A percentile compares a stretch with the other conserved stretches of the same genome.
phyloP scores from a whole-genome alignment of 2,329 filamentous ascomycete genomes.

The Pochonia chlamydosporia region DNA sequence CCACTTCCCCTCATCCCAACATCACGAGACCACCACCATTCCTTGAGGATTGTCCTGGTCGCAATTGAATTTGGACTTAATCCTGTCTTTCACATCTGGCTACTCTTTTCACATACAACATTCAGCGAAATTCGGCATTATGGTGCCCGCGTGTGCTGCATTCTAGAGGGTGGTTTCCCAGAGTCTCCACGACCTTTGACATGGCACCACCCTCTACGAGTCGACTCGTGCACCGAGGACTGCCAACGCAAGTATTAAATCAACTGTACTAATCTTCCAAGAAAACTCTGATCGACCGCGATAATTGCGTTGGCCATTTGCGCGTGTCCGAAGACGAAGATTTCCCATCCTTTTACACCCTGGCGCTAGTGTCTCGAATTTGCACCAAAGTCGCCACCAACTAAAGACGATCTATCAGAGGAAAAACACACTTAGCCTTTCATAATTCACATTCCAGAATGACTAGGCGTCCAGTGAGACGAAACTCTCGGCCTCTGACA shows the following conservation, averaged over 20 bases:
- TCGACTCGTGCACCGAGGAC: constrained; percentile 21
- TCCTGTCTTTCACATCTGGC: background rate
- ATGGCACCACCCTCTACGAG: constrained; percentile 53
- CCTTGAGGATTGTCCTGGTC: no score
- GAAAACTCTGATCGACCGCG: background rate
- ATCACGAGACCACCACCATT: constrained; percentile 6
- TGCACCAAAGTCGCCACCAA: constrained; percentile 4
- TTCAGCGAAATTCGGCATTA: constrained; percentile 6
- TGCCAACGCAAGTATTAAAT: background rate
- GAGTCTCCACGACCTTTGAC: constrained; percentile 33
- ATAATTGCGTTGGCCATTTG: background rate
- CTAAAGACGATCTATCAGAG: background rate
- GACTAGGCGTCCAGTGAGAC: constrained; percentile 18
- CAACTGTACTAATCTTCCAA: background rate
- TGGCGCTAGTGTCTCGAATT: background rate
- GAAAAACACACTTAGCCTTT: background rate
- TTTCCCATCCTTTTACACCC: no score
- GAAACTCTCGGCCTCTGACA: background rate
- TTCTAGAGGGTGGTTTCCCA: constrained; percentile 49
- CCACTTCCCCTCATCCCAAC: constrained; percentile 2
- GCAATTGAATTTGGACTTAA: background rate
- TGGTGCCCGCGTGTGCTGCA: constrained; percentile 35
- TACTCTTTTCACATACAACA: background rate
- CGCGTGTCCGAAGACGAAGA: background rate
- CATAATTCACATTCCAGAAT: constrained; percentile 13